These are phyloP conservation scores for Schizosaccharomyces cryophilus DNA, from an alignment of 805 yeast genomes.

Conservation along the genomic window DNA sequence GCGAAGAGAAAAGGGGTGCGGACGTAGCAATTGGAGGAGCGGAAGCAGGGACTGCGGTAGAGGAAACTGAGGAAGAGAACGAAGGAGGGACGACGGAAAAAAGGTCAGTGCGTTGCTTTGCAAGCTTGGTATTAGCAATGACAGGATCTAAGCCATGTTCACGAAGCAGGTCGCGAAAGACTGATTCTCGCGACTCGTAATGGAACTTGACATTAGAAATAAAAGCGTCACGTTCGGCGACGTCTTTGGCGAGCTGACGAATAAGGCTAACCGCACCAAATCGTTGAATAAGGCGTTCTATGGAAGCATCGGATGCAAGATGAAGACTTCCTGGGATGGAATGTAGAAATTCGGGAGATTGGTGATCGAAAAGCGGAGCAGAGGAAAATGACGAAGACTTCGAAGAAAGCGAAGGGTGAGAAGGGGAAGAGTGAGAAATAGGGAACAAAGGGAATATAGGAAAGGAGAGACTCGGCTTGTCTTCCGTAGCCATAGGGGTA, in stretches of 20 bases:
- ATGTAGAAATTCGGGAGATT: not conserved
- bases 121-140: not conserved
- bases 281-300: slow-evolving; percentile 14
- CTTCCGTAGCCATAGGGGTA: too few relatives aligned
- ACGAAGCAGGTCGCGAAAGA: slow-evolving; percentile 6
- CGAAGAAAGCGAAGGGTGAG: not conserved
- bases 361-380: not conserved
- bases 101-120: not conserved
- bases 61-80: not conserved
- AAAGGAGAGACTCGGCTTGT: too few relatives aligned
- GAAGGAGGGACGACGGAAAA: not conserved
- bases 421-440: not conserved
- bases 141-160: not conserved
- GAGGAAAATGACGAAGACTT: not conserved
- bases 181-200: slow-evolving; percentile 13
- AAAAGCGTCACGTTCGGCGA: slow-evolving; percentile 25
- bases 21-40: not conserved
- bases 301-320: slow-evolving; percentile 13
- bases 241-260: slow-evolving; percentile 24
- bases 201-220: slow-evolving; percentile 16
- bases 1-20: not conserved
- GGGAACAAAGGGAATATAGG: not conserved
- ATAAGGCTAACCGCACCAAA: slow-evolving; percentile 18
- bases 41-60: too few relatives aligned
- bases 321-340: slow-evolving; percentile 17